phyloP scores from a whole-genome alignment of 1,284 basidiomycete species.

The Veloporphyrellus conicus region DNA sequence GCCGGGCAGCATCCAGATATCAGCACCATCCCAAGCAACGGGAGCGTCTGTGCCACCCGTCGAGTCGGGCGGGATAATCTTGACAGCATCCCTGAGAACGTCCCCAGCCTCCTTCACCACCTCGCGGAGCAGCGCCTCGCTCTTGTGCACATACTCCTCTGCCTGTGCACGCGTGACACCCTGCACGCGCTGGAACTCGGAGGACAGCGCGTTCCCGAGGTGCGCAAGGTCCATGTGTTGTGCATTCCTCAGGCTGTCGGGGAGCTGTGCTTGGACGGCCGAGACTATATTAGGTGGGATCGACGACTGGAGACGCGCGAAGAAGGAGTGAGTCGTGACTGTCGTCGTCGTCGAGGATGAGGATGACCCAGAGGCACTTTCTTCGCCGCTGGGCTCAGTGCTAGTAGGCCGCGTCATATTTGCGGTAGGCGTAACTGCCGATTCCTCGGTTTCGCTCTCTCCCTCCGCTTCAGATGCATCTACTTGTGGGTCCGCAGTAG shows the following conservation, averaged over 20 bases:
- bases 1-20: constrained; percentile 69
- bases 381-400: constrained; percentile 19
- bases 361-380: constrained; percentile 18
- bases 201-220: constrained; percentile 58
- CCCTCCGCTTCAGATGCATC: constrained; percentile 6
- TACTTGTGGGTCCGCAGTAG: constrained; percentile 31
- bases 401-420: constrained; percentile 25
- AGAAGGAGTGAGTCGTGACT: constrained; percentile 45
- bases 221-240: constrained; percentile 64
- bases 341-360: constrained; percentile 19
- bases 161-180: constrained; percentile 71
- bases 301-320: constrained; percentile 67
- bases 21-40: constrained; percentile 75
- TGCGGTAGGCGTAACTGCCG: constrained; percentile 22
- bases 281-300: constrained; percentile 70
- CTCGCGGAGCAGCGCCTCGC: constrained; percentile 68
- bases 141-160: constrained; percentile 78
- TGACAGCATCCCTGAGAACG: constrained; percentile 79
- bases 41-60: constrained; percentile 35
- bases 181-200: constrained; percentile 71
- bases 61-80: constrained; percentile 83
- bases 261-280: constrained; percentile 62
- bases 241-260: constrained; percentile 60
- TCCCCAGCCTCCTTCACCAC: constrained; percentile 70
- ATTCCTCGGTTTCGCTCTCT: constrained; percentile 19